Evolutionary conservation across 2,329 filamentous ascomycete species (phyloP), one percentile per base, ranked within the genome.

Genomic region (Dothideomycetes sp.): DNA sequence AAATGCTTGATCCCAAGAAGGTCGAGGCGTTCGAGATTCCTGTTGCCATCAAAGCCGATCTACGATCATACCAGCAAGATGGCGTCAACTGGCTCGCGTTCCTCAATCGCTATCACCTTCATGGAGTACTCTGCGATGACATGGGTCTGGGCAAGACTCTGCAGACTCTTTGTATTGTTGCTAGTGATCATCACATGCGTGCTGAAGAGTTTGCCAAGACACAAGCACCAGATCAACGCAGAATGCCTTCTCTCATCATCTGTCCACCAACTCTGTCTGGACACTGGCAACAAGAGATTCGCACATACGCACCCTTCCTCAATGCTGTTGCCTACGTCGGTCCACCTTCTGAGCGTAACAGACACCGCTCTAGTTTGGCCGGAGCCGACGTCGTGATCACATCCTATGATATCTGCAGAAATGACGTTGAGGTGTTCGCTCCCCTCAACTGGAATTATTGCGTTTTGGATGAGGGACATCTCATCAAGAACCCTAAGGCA

Each of bases 1-100:
- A 98, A 61, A 86, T 98, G 62, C 73, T 98, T 38, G 91, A 98
- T 57, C 84, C 87, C 4, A 94, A 94, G 64, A 98, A 98, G 64
- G 86, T 98, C 17, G 91, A 98, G 60, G 71, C 84, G 0, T 98
- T 96, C 62, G 68, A 82, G 49, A 93, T 98, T 32, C 91, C 91
- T 0, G 91, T 98, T 30, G 84, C 86, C 4, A 98, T 98, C 68
- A 96, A 96, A 62, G 93, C 91, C 0, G 86, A 94, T 54, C 74
- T 98, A 37, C 84, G 91, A 48, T 94, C 88, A 0, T 98, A 98
- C 58, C 93, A 98, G 61, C 91, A 98, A 62, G 91, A 98, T 40
- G 91, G 91, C 59, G 89, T 98, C 57, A 98, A 98, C 58, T 98
- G 91, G 91, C 76, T 98, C 37, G 81, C 93, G 43, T 98, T 98